phyloP scores from a whole-genome alignment of 2,329 filamentous ascomycete species.

The Colletotrichum truncatum region DNA sequence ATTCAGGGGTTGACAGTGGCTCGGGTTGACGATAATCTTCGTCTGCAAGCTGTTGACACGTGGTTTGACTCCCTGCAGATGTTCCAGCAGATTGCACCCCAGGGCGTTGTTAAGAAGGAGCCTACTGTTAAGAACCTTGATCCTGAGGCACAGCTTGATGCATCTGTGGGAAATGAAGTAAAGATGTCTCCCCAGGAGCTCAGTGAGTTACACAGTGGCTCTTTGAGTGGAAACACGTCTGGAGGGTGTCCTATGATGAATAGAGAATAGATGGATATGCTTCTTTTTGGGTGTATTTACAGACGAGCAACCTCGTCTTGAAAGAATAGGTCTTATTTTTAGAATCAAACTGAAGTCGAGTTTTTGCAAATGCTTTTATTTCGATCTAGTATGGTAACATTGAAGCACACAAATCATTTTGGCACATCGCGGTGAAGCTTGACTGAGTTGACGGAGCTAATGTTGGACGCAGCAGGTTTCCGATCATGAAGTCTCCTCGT shows the following conservation, averaged over 20 bases:
- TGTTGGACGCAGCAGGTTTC: no score
- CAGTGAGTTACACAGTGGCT: slow-evolving; percentile 3
- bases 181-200: slow-evolving; percentile 4
- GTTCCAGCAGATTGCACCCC: slow-evolving; percentile 67
- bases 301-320: no score
- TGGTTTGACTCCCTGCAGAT: slow-evolving; percentile 74
- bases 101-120: slow-evolving; percentile 21
- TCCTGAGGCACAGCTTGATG: slow-evolving; percentile 20
- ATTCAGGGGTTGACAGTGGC: slow-evolving; percentile 72
- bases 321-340: no score
- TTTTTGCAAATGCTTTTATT: no score
- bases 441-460: no score
- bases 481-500: no score
- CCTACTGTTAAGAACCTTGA: neutral
- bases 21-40: slow-evolving; percentile 67
- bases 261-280: slow-evolving; percentile 6
- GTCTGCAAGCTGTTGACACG: slow-evolving; percentile 66
- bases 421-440: no score
- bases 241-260: slow-evolving; percentile 28
- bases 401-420: no score
- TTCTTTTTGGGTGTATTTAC: no score
- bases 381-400: no score
- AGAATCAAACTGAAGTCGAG: no score
- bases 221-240: neutral
- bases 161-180: neutral